phyloP scores from a whole-genome alignment of 1,284 basidiomycete species.

The Stereum hirsutum region DNA sequence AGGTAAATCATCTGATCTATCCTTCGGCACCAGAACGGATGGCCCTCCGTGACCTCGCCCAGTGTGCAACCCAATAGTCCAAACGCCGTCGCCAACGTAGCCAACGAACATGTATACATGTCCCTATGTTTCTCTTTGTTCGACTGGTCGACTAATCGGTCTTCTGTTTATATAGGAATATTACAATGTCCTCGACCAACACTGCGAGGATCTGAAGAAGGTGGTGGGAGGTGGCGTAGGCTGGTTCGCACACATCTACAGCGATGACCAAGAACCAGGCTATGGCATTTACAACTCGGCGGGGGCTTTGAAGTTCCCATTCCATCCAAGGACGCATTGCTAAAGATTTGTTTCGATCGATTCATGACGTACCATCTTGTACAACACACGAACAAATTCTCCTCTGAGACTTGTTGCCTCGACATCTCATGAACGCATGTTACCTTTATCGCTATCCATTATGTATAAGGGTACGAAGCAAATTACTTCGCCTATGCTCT shows the following conservation, averaged over 20 bases:
- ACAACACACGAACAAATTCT: too few species aligned
- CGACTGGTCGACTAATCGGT: too few species aligned
- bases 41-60: constrained; percentile 53
- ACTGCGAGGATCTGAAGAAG: constrained; percentile 52
- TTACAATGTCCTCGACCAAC: constrained; percentile 52
- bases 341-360: too few species aligned
- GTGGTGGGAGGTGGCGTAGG: constrained; percentile 56
- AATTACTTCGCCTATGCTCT: too few species aligned
- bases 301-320: constrained; percentile 45
- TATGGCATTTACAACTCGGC: constrained; percentile 50
- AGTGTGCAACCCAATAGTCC: constrained; percentile 50
- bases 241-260: constrained; percentile 76
- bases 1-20: neutral
- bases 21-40: constrained; percentile 70
- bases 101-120: constrained; percentile 52
- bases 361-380: too few species aligned
- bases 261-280: constrained; percentile 54
- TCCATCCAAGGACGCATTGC: constrained; percentile 27
- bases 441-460: too few species aligned
- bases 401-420: too few species aligned
- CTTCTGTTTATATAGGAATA: constrained; percentile 52
- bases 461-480: too few species aligned
- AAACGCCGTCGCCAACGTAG: constrained; percentile 43
- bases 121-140: constrained; percentile 12
- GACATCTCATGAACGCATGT: too few species aligned